phyloP scores from a whole-genome alignment of 495 filamentous ascomycete species.

The Daldinia vernicosa region DNA sequence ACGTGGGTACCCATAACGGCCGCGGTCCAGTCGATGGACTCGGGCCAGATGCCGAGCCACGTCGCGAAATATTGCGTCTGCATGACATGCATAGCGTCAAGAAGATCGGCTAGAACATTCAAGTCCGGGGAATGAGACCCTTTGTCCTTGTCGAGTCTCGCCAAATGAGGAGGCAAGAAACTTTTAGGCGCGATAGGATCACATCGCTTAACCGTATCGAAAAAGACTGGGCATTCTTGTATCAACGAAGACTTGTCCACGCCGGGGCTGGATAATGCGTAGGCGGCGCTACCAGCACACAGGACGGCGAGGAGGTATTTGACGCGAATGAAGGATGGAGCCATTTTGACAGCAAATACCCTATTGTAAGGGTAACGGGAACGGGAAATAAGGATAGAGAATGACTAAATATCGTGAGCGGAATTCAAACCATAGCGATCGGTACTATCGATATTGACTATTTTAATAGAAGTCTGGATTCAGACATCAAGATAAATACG shows the following conservation, averaged over 20 bases:
- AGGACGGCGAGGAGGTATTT: slow-evolving; percentile 5
- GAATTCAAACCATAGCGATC: slow-evolving; percentile 26
- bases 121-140: slow-evolving; percentile 29
- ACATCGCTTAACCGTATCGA: slow-evolving; percentile 25
- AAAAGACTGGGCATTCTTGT: slow-evolving; percentile 42
- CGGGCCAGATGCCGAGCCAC: slow-evolving; percentile 84
- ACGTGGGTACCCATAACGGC: slow-evolving; percentile 87
- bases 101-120: slow-evolving; percentile 53
- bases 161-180: slow-evolving; percentile 36
- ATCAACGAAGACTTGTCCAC: slow-evolving; percentile 9
- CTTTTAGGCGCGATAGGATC: slow-evolving; percentile 42
- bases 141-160: not conserved
- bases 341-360: slow-evolving; percentile 18
- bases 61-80: slow-evolving; percentile 79
- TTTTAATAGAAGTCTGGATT: slow-evolving; percentile 9
- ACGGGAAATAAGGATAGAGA: slow-evolving; percentile 15
- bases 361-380: not conserved
- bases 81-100: slow-evolving; percentile 74
- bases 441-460: not conserved
- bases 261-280: slow-evolving; percentile 7
- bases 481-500: slow-evolving; percentile 6
- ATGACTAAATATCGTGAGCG: not conserved
- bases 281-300: slow-evolving; percentile 5
- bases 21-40: slow-evolving; percentile 91
- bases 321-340: slow-evolving; percentile 14